Evolutionary conservation across 371 early-diverging fungal genomes (phyloP).

Genomic region (Circinella umbellata): DNA sequence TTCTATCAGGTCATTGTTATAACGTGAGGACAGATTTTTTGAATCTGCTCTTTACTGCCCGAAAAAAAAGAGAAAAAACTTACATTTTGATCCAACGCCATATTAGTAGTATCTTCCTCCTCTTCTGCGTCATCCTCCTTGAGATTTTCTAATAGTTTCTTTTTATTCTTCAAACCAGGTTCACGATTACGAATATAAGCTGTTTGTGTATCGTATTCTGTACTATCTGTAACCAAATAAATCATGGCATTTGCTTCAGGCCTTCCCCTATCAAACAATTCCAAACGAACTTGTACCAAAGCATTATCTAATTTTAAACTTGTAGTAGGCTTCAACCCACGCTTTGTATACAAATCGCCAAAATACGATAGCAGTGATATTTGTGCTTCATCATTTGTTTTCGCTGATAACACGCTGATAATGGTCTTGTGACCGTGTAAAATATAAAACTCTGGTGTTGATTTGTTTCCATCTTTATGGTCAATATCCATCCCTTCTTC

Average conservation of each 20-base stretch:
- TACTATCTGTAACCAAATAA: constrained; percentile 40
- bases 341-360: constrained; percentile 10
- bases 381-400: constrained; percentile 8
- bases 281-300: constrained; percentile 54
- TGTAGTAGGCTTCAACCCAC: background rate
- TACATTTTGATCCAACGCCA: background rate
- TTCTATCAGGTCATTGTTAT: background rate
- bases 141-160: background rate
- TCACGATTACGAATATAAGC: background rate
- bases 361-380: background rate
- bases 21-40: too few relatives aligned
- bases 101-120: background rate
- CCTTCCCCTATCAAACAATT: constrained; percentile 53
- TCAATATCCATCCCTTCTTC: background rate
- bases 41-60: too few relatives aligned
- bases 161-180: constrained; percentile 6
- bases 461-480: background rate
- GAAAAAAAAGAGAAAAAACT: background rate
- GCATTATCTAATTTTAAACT: constrained; percentile 22
- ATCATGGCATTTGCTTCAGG: constrained; percentile 57
- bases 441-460: constrained; percentile 13
- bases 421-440: constrained; percentile 4
- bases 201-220: constrained; percentile 25
- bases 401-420: background rate
- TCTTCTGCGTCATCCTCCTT: background rate